Base-by-base conservation (phyloP, 2,329 filamentous ascomycete species). In the Aspergillus puulaauensis region DNA sequence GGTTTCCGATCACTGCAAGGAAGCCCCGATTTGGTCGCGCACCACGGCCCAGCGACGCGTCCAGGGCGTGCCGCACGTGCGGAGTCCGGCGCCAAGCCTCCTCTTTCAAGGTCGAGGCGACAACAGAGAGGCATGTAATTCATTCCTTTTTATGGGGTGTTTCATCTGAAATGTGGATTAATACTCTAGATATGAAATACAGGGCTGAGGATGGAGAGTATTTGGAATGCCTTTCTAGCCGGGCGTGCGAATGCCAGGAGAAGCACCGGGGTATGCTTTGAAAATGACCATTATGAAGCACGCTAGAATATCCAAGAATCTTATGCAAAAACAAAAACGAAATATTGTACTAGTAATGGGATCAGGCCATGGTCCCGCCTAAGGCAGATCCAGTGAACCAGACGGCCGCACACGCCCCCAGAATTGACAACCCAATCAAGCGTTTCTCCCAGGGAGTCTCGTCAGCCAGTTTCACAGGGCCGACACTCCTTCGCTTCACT, bases 371-470 rank as follows among this genome's bases (percentile, higher is more conserved):
- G 52, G 59, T 49, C 56, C 63, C 62, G 57, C 72, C 70, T 39
- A 75, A 56, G 33, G 73, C 66, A 27, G 72, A 74, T 39, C 72
- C 73, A 35, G 72, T 66, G 21, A 74, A 58, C 73, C 73, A 75
- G 35, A 72, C 61, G 35, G 73, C 73, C 43, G 71, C 70, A 57
- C 71, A 74, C 46, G 66, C 67, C 33, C 70, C 70, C 37, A 75
- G 55, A 19, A 74, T 68, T 39, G 71, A 71, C 21, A 71, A 52
- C 1, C 73, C 73, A n/a, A 74, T 64, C 12, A 74, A 58, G 49
- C 71, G 70, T 63, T 75, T 82, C 81, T 85, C 88, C 84, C 86
- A 89, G 54, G 84, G 83, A 35, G 86, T 82, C 54, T 88, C 85
- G 3, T 83, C 86, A 51, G 89, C 73, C 33, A 88, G 84, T 65